A percentile compares a stretch with the other conserved stretches of the same genome.
Conservation (phyloP, 2,329 filamentous ascomycete genomes). For the Fusarium sulawesiense region DNA sequence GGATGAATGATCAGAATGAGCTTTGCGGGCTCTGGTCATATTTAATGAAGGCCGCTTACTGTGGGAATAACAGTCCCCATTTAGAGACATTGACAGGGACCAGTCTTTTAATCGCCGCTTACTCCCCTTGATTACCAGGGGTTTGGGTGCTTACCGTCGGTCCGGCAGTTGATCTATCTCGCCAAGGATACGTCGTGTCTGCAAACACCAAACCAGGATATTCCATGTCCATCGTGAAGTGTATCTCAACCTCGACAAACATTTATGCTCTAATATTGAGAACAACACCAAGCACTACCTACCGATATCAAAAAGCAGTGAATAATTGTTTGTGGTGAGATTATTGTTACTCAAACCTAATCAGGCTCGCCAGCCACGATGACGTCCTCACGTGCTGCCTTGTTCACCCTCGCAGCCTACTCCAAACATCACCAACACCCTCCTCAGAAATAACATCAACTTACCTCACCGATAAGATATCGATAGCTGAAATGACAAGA, state of each 20-base stretch:
- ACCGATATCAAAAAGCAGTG: background rate
- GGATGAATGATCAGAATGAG: no score
- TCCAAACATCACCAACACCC: background rate
- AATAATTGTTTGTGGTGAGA: background rate
- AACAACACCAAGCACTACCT: no score
- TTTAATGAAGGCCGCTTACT: background rate
- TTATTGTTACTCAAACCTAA: background rate
- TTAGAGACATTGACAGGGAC: background rate
- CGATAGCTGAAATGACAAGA: conserved; percentile 1
- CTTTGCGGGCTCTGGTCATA: no score
- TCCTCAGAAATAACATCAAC: background rate
- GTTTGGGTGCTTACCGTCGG: background rate
- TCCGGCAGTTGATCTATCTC: background rate
- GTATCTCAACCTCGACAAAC: no score
- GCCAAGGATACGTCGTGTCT: background rate
- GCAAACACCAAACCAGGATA: background rate
- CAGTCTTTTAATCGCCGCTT: background rate
- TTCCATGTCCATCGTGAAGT: fast-evolving
- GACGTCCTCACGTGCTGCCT: background rate
- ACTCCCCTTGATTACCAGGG: background rate
- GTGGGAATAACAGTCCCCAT: background rate
- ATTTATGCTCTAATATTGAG: background rate
- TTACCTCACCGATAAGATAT: background rate
- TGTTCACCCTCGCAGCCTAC: background rate
- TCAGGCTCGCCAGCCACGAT: background rate